Evolutionary conservation across 2,329 filamentous ascomycete species (phyloP).

Genomic region (Botrytis deweyae): DNA sequence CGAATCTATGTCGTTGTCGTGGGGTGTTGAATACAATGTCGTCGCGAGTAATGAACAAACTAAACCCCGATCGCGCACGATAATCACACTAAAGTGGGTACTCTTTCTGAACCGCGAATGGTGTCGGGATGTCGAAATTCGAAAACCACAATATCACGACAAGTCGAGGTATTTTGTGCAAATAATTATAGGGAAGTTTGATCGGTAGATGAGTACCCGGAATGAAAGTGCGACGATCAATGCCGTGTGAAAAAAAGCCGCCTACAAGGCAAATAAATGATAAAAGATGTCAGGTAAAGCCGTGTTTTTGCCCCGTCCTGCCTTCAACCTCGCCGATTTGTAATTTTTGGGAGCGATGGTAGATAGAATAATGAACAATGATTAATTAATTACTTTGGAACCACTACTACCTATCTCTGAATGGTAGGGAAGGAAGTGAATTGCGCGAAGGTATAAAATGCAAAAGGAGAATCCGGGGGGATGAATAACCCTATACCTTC

Average conservation of each 20-base stretch:
- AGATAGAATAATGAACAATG: slow-evolving; percentile 8
- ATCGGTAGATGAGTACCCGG: slow-evolving; percentile 22
- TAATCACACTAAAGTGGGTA: slow-evolving; percentile 22
- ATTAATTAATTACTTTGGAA: too few species aligned
- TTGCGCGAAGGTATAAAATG: background rate
- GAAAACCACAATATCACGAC: slow-evolving; percentile 18
- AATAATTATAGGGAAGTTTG: background rate
- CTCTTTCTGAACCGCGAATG: slow-evolving; percentile 17
- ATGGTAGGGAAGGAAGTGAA: background rate
- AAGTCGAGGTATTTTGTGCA: slow-evolving; percentile 10
- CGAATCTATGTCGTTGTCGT: slow-evolving; percentile 15
- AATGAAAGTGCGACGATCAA: slow-evolving; percentile 27
- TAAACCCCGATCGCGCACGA: slow-evolving; percentile 30
- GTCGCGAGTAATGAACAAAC: slow-evolving; percentile 32
- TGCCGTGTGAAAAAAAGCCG: slow-evolving; percentile 28
- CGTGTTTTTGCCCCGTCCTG: slow-evolving; percentile 25
- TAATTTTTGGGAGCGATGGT: slow-evolving; percentile 25
- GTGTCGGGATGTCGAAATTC: slow-evolving; percentile 22
- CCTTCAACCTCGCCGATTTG: slow-evolving; percentile 22
- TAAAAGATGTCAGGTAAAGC: slow-evolving; percentile 8
- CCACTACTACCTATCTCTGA: too few species aligned
- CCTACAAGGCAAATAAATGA: slow-evolving; percentile 21
- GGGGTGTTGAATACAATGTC: slow-evolving; percentile 19
- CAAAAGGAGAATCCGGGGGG: slow-evolving; percentile 23
- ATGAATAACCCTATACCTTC: slow-evolving; percentile 13